Base-by-base conservation (phyloP, 129 eudicot genomes). In the Tanacetum coccineum region DNA sequence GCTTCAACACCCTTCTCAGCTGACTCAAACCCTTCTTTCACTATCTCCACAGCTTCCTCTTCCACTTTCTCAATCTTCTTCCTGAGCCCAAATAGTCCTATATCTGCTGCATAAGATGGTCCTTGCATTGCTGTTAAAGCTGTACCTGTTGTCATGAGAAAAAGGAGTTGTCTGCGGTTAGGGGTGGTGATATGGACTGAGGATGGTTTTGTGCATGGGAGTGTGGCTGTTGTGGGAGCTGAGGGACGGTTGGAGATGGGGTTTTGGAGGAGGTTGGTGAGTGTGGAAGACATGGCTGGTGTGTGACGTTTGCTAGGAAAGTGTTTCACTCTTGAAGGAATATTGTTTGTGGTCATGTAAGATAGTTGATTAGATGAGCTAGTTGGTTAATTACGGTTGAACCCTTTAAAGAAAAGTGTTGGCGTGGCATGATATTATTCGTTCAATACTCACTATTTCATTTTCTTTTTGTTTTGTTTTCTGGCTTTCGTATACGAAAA, bases 21-120 rank as follows among this genome's bases (percentile, higher is more conserved):
- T n/a, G n/a, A n/a, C n/a, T n/a, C n/a, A n/a, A n/a, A n/a, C n/a
- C n/a, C n/a, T n/a, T n/a, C n/a, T n/a, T n/a, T n/a, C n/a, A n/a
- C n/a, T n/a, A n/a, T n/a, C n/a, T n/a, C n/a, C n/a, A n/a, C n/a
- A n/a, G n/a, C n/a, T n/a, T n/a, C n/a, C n/a, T n/a, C n/a, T n/a
- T n/a, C n/a, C n/a, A n/a, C n/a, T n/a, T n/a, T n/a, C n/a, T n/a
- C n/a, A n/a, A n/a, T n/a, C n/a, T n/a, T n/a, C n/a, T n/a, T n/a
- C n/a, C 98, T 67, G 51, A 92, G 67, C 22, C 98, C 98, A 72
- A 92, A 92, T 30, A 92, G 79, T 9, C 85, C 85, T 17, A 92
- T 92, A 80, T 86, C 95, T 79, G 70, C 79, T 51, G 96, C 98
- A 46, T 39, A 2, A 22, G 96, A 67, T 15, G 95, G 89, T 76